Conservation (phyloP, 2,329 filamentous ascomycete genomes). For the Aspergillus fructus region DNA sequence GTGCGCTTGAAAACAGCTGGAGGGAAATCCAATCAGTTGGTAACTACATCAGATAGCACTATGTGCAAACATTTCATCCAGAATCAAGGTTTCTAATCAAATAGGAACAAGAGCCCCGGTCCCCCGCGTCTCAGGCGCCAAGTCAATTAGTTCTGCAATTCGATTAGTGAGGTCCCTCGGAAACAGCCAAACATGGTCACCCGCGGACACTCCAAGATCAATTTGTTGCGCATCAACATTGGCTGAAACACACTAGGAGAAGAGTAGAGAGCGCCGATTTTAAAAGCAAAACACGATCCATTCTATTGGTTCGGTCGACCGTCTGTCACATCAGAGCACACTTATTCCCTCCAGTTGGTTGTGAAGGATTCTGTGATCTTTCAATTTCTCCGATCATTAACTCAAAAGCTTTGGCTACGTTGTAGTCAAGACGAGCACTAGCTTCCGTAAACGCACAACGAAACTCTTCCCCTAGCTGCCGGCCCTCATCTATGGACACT, state of each 20-base stretch:
- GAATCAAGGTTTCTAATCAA: background rate
- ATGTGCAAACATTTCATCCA: background rate
- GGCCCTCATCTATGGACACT: conserved; percentile 81
- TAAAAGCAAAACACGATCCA: background rate
- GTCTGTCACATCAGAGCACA: conserved; percentile 76
- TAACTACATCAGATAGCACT: background rate
- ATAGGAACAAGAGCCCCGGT: background rate
- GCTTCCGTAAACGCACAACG: conserved; percentile 94
- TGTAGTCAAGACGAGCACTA: conserved; percentile 89
- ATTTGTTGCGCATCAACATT: background rate
- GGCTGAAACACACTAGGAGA: background rate
- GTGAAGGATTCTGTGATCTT: conserved; percentile 85
- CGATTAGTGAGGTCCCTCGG: background rate
- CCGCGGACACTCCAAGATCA: background rate
- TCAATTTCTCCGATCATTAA: conserved; percentile 93
- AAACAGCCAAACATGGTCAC: background rate
- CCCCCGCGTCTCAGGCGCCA: background rate
- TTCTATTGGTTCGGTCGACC: background rate
- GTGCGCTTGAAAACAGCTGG: too few species aligned
- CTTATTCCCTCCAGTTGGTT: conserved; percentile 76
- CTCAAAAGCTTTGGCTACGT: conserved; percentile 90
- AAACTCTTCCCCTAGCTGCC: conserved; percentile 79
- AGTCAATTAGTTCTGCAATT: background rate
- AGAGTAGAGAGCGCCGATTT: background rate
- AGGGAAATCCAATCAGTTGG: background rate